These are phyloP conservation scores for Waitea zeae DNA, from an alignment of 1,284 basidiomycete genomes.

Conservation along the genomic window DNA sequence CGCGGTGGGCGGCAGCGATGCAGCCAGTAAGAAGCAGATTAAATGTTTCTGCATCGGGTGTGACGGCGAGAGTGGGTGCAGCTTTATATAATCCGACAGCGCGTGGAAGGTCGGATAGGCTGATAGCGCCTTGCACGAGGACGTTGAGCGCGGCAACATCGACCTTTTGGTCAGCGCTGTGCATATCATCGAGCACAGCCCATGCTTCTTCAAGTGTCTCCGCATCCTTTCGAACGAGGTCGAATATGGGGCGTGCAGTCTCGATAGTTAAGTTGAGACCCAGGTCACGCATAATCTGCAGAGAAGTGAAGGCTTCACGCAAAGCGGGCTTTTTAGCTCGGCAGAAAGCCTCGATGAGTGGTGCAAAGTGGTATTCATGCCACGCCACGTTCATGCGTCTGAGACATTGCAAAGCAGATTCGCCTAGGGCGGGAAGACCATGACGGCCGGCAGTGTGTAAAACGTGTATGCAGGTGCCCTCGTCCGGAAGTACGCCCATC, in stretches of 20 bases:
- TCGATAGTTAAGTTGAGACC: conserved; percentile 24
- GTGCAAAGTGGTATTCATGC: conserved; percentile 55
- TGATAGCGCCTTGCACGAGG: conserved; percentile 44
- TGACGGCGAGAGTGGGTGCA: conserved; percentile 32
- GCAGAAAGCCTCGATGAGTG: conserved; percentile 51
- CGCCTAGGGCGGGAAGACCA: conserved; percentile 52
- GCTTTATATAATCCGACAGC: conserved; percentile 64
- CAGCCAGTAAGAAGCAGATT: conserved; percentile 56
- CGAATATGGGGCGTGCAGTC: conserved; percentile 34
- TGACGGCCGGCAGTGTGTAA: conserved; percentile 58
- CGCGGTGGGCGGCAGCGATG: conserved; percentile 29
- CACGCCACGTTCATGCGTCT: conserved; percentile 25
- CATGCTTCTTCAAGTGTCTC: conserved; percentile 51
- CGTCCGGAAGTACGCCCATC: conserved; percentile 42
- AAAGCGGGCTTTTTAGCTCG: conserved; percentile 30
- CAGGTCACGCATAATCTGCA: conserved; percentile 36
- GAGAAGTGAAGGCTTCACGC: conserved; percentile 36
- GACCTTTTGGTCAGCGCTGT: conserved; percentile 29
- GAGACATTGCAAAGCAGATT: conserved; percentile 40
- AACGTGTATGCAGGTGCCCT: conserved; percentile 54
- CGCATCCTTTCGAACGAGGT: conserved; percentile 25
- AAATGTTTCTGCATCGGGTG: conserved; percentile 49
- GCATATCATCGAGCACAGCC: conserved; percentile 43
- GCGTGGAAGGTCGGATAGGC: conserved; percentile 54
- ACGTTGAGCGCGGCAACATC: conserved; percentile 47